Percentiles rank a stretch among this genome's conserved stretches.
Evolutionary conservation across 768 basidiomycete species (phyloP).

Genomic region (Pleurotus platypus): DNA sequence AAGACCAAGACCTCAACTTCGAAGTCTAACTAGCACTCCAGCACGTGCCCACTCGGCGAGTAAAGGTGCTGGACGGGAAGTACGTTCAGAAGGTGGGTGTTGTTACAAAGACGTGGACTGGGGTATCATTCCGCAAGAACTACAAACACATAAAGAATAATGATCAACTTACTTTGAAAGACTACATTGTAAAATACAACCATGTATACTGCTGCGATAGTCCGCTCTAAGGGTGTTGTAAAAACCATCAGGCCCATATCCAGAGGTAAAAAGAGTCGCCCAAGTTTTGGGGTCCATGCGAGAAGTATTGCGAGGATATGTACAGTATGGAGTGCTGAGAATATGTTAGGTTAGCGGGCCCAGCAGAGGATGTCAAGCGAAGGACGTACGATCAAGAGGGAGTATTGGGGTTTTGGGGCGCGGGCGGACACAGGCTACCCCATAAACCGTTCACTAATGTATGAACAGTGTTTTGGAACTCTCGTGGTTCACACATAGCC

Average conservation of each 20-base stretch:
- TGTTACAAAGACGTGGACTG: not conserved
- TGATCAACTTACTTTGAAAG: not conserved
- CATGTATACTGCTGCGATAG: not conserved
- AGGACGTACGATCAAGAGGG: not conserved
- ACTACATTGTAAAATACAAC: not conserved
- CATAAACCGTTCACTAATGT: slow-evolving; percentile 4
- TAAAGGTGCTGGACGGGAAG: not conserved
- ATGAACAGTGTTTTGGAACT: not conserved
- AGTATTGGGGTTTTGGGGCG: not conserved
- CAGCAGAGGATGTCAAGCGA: not conserved
- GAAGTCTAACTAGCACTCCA: not conserved
- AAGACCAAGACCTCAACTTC: not conserved
- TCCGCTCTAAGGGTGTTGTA: not conserved
- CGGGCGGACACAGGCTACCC: not conserved
- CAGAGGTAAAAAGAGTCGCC: too few species aligned
- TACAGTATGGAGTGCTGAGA: too few species aligned
- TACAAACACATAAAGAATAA: not conserved
- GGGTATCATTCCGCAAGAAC: not conserved
- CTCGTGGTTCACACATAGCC: not conserved
- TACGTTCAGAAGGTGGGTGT: not conserved
- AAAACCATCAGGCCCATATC: not conserved
- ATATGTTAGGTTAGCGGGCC: too few species aligned
- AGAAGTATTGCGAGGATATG: too few species aligned
- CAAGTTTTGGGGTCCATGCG: too few species aligned
- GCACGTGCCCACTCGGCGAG: not conserved